These are phyloP conservation scores for Mycena vitilis DNA, from an alignment of 768 basidiomycete species.

Conservation along the genomic window DNA sequence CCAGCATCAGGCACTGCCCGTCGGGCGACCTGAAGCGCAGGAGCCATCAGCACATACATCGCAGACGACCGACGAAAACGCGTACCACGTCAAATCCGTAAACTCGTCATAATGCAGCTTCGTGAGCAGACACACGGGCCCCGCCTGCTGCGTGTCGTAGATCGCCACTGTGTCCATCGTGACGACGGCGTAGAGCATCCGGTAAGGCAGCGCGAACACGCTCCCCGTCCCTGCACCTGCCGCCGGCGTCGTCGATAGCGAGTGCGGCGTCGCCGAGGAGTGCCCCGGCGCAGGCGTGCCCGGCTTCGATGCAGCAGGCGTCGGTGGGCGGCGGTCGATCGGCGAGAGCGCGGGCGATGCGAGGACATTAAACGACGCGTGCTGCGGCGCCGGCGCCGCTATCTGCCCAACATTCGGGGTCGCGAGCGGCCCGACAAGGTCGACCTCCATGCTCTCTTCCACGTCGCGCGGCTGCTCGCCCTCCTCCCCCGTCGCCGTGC, in stretches of 20 bases:
- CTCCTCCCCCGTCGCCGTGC: conserved; percentile 63
- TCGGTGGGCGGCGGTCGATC: conserved; percentile 66
- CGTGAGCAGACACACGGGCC: conserved; percentile 90
- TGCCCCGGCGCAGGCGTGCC: conserved; percentile 53
- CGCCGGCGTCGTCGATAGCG: background rate
- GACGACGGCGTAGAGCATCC: conserved; percentile 94
- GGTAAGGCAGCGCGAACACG: conserved; percentile 90
- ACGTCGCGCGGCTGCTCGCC: conserved; percentile 52
- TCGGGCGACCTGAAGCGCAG: conserved; percentile 84
- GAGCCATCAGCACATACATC: conserved; percentile 49
- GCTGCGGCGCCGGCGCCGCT: conserved; percentile 64
- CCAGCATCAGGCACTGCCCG: conserved; percentile 91
- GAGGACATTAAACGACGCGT: conserved; percentile 42
- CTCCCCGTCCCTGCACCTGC: conserved; percentile 58
- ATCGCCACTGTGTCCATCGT: conserved; percentile 96
- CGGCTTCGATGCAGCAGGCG: conserved; percentile 70
- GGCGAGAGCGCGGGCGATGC: conserved; percentile 70
- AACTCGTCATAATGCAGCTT: conserved; percentile 98
- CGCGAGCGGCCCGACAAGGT: conserved; percentile 60
- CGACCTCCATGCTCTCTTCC: conserved; percentile 71
- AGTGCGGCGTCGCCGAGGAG: too few relatives aligned
- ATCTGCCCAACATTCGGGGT: conserved; percentile 52
- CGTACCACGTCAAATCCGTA: conserved; percentile 90
- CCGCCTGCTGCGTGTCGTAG: conserved; percentile 96
- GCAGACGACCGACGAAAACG: too few relatives aligned